These are phyloP conservation scores for Penicillium sp. DNA, from an alignment of 2,329 filamentous ascomycete species.

Conservation along the genomic window DNA sequence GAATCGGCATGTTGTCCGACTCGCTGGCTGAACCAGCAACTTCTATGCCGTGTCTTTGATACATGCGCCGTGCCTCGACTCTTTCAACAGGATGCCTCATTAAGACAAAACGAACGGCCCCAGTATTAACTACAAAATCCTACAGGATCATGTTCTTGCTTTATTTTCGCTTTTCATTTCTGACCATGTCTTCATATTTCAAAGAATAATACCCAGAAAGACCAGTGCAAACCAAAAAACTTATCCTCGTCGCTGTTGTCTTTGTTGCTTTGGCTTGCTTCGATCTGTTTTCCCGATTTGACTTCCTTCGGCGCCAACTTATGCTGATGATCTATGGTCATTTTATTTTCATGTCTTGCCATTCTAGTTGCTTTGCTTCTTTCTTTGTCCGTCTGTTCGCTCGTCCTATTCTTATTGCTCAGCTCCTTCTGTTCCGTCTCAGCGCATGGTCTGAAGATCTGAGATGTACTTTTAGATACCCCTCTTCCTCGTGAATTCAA, in stretches of 20 bases:
- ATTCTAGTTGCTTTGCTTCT: background rate
- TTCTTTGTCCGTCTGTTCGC: background rate
- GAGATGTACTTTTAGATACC: conserved; percentile 38
- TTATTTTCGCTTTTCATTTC: background rate
- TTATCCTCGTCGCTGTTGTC: background rate
- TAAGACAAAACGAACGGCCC: background rate
- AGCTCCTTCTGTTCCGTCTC: background rate
- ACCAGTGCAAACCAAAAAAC: background rate
- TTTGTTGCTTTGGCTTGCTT: conserved; percentile 8
- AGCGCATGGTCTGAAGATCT: conserved; percentile 10
- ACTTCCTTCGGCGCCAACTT: background rate
- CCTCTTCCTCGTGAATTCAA: conserved; percentile 21
- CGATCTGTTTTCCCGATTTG: conserved; percentile 3
- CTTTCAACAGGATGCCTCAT: background rate
- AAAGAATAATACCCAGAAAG: background rate
- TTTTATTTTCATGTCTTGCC: background rate
- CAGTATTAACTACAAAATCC: background rate
- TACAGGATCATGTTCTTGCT: conserved; percentile 2
- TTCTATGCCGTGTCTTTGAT: background rate
- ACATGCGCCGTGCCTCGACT: background rate
- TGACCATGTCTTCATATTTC: conserved; percentile 8
- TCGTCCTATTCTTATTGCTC: background rate
- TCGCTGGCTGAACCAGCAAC: conserved; percentile 30
- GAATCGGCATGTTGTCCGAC: conserved; percentile 89
- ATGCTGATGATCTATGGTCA: background rate